Base-by-base conservation (phyloP, 306 rosid genomes). In the Quercus robur region DNA sequence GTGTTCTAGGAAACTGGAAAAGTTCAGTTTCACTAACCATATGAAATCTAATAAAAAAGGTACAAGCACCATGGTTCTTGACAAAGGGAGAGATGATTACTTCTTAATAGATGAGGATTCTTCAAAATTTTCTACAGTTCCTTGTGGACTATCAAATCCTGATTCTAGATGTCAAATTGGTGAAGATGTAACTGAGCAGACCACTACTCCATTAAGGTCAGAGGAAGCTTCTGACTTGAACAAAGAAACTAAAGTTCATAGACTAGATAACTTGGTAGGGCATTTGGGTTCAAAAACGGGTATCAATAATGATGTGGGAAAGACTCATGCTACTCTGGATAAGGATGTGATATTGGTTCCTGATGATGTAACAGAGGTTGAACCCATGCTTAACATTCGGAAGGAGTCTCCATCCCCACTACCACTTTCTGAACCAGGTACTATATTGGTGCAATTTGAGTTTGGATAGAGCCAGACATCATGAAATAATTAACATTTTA, bases 391-490 rank as follows among this genome's bases (percentile, higher is more conserved):
- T 75, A 95, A 93, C 87, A 95, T 91, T 76, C 86, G 86, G 81
- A 91, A 85, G 86, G 97, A 91, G 82, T 72, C 81, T 77, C 66
- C 81, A 25, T 80, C 83, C 20, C 78, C 87, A 35, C 66, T 67
- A 7, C n/a, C 90, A 74, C 76, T 66, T 82, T 79, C 94, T 52
- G 79, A 72, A 76, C 80, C 93, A 85, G 99, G 98, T 95, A 85
- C 31, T 26, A 9, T 49, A 6, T 20, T 75, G 74, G 56, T 49
- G 80, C 80, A 76, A 59, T 75, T 84, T 76, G 77, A 46, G 63
- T 69, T 81, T 83, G 46, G 63, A 58, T 78, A 49, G 59, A 54
- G 21, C 71, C 12, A 30, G 61, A 31, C 28, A 49, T 68, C 51
- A 23, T 15, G 51, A 63, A 77, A 69, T 33, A 23, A 15, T 17